A percentile compares a stretch with the other conserved stretches of the same genome.
Evolutionary conservation across 1,284 basidiomycete genomes (phyloP).

Genomic region (Irpex sp.): DNA sequence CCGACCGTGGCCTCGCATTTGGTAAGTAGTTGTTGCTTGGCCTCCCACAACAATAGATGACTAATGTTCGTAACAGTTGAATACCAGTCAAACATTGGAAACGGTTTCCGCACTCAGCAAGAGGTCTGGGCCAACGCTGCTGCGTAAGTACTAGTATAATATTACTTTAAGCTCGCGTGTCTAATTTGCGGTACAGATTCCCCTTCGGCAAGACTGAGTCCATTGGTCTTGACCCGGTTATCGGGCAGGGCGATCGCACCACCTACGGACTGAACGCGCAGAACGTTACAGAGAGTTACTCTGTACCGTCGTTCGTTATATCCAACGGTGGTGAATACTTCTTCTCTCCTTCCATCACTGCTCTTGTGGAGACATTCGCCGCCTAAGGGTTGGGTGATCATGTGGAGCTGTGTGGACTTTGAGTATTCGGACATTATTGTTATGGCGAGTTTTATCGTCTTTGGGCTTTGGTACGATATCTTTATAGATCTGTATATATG

Average conservation of each 20-base stretch:
- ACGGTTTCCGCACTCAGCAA: constrained; percentile 6
- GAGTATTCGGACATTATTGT: background rate
- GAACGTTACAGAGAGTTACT: background rate
- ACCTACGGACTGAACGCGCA: background rate
- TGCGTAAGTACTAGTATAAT: background rate
- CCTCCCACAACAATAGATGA: background rate
- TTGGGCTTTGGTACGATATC: background rate
- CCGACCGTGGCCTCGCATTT: background rate
- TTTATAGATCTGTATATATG: background rate
- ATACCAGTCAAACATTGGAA: constrained; percentile 6
- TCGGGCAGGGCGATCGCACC: background rate
- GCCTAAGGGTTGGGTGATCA: background rate
- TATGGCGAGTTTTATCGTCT: background rate
- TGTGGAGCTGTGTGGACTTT: background rate
- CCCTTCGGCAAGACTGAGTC: background rate
- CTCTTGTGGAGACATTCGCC: background rate
- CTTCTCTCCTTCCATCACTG: constrained; percentile 15
- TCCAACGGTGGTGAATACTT: constrained; percentile 18
- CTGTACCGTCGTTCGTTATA: constrained; percentile 13
- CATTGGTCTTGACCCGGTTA: background rate
- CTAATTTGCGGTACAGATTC: background rate
- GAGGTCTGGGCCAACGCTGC: background rate
- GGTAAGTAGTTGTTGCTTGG: background rate
- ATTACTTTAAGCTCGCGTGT: background rate
- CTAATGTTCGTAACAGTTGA: constrained; percentile 1